phyloP scores from a whole-genome alignment of 1,139 yeast genomes.

The Yueomyces sp. region DNA sequence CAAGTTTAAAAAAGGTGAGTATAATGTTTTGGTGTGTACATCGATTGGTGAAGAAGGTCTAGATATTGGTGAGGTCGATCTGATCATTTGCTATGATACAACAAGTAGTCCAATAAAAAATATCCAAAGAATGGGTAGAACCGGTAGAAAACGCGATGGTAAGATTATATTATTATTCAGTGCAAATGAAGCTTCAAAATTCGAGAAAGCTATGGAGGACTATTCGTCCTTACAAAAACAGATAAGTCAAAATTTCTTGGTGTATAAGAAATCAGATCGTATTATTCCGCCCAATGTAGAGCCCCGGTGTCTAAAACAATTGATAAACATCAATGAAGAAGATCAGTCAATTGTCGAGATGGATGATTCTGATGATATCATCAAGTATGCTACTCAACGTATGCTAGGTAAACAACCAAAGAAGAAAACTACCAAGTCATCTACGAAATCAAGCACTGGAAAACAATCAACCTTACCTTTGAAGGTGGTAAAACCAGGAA shows the following conservation, averaged over 20 bases:
- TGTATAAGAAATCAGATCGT: slow-evolving; percentile 39
- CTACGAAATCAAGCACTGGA: slow-evolving; percentile 4
- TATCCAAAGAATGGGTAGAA: slow-evolving; percentile 94
- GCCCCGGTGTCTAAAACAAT: slow-evolving; percentile 45
- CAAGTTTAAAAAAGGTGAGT: slow-evolving; percentile 56
- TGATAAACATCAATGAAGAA: slow-evolving; percentile 59
- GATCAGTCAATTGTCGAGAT: slow-evolving; percentile 42
- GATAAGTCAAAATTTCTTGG: slow-evolving; percentile 29
- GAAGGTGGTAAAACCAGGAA: slow-evolving; percentile 13
- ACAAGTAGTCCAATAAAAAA: slow-evolving; percentile 89
- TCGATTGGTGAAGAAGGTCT: slow-evolving; percentile 98
- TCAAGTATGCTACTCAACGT: slow-evolving; percentile 42
- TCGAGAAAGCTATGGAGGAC: slow-evolving; percentile 75
- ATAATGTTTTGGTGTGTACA: slow-evolving; percentile 82
- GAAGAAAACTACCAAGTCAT: slow-evolving; percentile 6
- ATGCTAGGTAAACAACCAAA: slow-evolving; percentile 25
- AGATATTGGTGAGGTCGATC: slow-evolving; percentile 94
- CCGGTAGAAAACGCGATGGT: slow-evolving; percentile 92
- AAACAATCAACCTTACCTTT: background rate
- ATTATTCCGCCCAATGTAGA: slow-evolving; percentile 46
- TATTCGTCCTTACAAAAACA: slow-evolving; percentile 65
- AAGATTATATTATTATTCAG: slow-evolving; percentile 67
- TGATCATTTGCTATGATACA: slow-evolving; percentile 85
- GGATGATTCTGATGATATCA: slow-evolving; percentile 59
- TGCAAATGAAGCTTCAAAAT: slow-evolving; percentile 64